phyloP scores from a whole-genome alignment of 306 rosid genomes.

The Corylus avellana region DNA sequence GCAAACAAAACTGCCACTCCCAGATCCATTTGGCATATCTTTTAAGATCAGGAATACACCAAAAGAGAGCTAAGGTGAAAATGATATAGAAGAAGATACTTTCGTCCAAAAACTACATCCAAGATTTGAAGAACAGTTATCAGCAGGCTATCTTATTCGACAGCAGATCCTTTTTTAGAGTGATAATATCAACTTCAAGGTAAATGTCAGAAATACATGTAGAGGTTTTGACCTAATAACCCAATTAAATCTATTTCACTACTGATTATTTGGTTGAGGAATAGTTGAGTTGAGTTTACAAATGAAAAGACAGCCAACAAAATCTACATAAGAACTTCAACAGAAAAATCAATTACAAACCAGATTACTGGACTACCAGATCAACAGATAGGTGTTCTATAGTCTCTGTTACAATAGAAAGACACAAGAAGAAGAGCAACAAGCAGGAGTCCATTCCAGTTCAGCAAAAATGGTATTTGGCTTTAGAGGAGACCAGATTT shows the following conservation, averaged over 20 bases:
- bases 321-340: neutral
- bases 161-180: neutral
- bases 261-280: too few species aligned
- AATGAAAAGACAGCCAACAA: neutral
- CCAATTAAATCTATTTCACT: too few species aligned
- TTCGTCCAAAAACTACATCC: neutral
- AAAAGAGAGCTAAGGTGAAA: neutral
- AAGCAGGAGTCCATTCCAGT: too few species aligned
- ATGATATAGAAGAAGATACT: neutral
- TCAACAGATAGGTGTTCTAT: neutral
- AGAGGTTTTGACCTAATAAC: neutral
- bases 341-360: neutral
- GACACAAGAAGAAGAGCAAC: too few species aligned
- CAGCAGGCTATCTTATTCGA: neutral
- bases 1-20: constrained; percentile 17
- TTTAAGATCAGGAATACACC: neutral
- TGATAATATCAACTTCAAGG: neutral
- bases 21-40: neutral
- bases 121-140: neutral
- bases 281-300: neutral
- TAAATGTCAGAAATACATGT: neutral
- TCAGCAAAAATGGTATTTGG: too few species aligned
- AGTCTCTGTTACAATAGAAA: neutral
- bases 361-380: neutral
- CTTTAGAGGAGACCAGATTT: too few species aligned